phyloP scores from a whole-genome alignment of 805 yeast species.

The Blastobotrys mokoenaii region DNA sequence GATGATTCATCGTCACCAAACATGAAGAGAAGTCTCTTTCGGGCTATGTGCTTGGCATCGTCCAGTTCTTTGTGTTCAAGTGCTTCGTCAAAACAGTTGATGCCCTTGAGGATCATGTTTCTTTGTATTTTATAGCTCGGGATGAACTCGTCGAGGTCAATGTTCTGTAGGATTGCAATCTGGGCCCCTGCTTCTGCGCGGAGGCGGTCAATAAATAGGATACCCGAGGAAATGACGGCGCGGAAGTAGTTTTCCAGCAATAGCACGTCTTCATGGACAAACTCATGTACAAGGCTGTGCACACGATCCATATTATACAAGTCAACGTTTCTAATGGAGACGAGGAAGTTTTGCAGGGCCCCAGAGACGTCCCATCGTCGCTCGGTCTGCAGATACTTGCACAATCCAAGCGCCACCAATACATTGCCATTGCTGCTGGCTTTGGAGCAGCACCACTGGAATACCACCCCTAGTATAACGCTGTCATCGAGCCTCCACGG shows the following conservation, averaged over 20 bases:
- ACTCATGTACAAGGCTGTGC: conserved; percentile 42
- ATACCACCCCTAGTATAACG: conserved; percentile 15
- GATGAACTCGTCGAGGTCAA: conserved; percentile 14
- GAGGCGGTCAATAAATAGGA: conserved; percentile 53
- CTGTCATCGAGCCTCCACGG: conserved; percentile 10
- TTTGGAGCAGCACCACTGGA: conserved; percentile 18
- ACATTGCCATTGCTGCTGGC: conserved; percentile 18
- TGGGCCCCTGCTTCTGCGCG: conserved; percentile 31
- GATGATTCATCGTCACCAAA: conserved; percentile 1
- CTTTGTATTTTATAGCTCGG: conserved; percentile 8
- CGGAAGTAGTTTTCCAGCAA: conserved; percentile 63
- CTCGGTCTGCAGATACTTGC: conserved; percentile 13
- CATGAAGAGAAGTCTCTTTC: neutral
- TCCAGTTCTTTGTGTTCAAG: conserved; percentile 1
- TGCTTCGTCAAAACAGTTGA: neutral
- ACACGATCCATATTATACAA: conserved; percentile 12
- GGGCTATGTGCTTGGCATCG: conserved; percentile 3
- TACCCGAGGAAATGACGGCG: conserved; percentile 77
- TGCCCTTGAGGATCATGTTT: conserved; percentile 10
- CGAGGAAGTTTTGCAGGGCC: conserved; percentile 20
- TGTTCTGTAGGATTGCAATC: conserved; percentile 37
- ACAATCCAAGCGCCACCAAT: conserved; percentile 17
- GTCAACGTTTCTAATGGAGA: conserved; percentile 7
- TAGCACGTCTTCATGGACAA: conserved; percentile 41
- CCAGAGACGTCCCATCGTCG: conserved; percentile 20